Conservation (phyloP, 2,329 filamentous ascomycete genomes). For the Geoglossum cookeanum region DNA sequence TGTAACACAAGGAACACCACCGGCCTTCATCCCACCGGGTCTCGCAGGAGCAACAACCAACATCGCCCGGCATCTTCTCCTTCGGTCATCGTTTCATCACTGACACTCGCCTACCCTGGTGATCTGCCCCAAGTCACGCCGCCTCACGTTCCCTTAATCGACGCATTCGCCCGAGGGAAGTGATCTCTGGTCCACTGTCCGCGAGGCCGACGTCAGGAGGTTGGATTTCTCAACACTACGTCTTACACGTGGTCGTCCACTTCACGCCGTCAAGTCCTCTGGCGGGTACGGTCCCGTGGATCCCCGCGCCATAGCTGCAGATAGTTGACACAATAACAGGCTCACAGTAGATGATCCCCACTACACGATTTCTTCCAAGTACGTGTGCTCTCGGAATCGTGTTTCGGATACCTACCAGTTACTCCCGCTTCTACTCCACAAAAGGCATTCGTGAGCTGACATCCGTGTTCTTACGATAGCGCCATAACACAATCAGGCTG, state of each 20-base stretch:
- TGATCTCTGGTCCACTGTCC: not conserved
- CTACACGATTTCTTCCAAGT: not conserved
- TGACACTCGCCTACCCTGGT: not conserved
- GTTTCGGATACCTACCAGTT: not conserved
- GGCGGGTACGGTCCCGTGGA: not conserved
- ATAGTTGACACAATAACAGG: not conserved
- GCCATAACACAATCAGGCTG: not conserved
- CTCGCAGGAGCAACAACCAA: not conserved
- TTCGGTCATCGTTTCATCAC: not conserved
- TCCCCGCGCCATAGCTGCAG: not conserved
- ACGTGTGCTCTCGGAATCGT: not conserved
- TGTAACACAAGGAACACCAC: not conserved
- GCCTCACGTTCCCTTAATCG: not conserved
- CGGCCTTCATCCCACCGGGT: not conserved
- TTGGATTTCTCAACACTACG: not conserved
- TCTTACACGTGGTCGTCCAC: not conserved
- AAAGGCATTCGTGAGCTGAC: not conserved
- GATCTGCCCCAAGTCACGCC: not conserved
- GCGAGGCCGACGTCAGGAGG: not conserved
- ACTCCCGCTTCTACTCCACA: not conserved
- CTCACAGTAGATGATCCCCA: not conserved
- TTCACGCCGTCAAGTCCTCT: not conserved
- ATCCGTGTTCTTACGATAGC: not conserved
- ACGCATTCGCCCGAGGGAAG: not conserved
- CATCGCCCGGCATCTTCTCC: not conserved